Conservation (phyloP, 768 basidiomycete genomes). For the Macrolepiota albuminosa region DNA sequence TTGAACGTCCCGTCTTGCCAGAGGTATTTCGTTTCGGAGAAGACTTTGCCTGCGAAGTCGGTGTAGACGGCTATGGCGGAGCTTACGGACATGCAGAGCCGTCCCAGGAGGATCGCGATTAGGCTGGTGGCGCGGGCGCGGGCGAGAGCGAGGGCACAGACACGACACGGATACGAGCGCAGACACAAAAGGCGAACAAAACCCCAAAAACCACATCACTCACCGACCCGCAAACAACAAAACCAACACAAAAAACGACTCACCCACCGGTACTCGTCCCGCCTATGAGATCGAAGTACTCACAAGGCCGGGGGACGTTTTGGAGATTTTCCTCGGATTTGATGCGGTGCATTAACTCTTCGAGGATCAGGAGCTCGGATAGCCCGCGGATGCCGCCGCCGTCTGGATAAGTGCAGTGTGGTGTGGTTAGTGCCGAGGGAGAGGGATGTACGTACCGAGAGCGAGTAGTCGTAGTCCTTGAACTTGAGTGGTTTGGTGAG, state of each 20-base stretch:
- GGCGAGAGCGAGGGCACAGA: too few species aligned
- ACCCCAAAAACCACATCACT: too few species aligned
- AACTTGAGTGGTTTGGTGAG: background rate
- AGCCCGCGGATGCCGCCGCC: constrained; percentile 6
- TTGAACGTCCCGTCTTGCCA: constrained; percentile 5
- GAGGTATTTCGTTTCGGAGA: background rate
- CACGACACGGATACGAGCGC: too few species aligned
- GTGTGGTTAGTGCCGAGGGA: too few species aligned
- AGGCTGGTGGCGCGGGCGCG: constrained; percentile 1
- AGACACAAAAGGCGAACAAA: too few species aligned
- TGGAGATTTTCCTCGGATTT: background rate
- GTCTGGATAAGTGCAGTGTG: background rate
- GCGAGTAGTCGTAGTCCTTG: background rate
- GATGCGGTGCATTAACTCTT: constrained; percentile 5
- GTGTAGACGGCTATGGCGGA: constrained; percentile 18
- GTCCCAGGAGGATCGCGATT: constrained; percentile 22
- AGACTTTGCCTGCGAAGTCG: constrained; percentile 7
- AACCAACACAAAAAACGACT: background rate
- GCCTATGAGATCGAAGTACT: constrained; percentile 22
- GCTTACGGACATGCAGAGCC: constrained; percentile 18
- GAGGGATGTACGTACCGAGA: background rate
- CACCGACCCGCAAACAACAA: too few species aligned
- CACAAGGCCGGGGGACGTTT: constrained; percentile 12
- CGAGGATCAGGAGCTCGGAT: constrained; percentile 4
- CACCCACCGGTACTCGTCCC: constrained; percentile 23